A percentile compares a stretch with the other conserved stretches of the same genome.
These are phyloP conservation scores for Brassica cretica DNA, from an alignment of 345 rosid genomes.

Conservation along the genomic window DNA sequence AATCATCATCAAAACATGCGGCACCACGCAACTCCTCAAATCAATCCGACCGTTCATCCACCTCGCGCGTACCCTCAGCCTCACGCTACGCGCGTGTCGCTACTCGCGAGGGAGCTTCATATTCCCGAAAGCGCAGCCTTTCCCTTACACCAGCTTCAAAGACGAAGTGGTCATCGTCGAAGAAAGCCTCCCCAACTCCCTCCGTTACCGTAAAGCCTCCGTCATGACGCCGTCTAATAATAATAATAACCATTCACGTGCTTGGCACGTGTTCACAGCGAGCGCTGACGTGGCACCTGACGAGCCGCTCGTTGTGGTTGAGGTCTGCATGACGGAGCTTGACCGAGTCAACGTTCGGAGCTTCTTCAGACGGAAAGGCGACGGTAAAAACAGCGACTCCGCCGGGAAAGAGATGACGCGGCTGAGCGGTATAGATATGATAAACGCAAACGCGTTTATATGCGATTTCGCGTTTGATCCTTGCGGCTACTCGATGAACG, in stretches of 20 bases:
- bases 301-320: slow-evolving; percentile 44
- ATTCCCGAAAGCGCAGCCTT: slow-evolving; percentile 84
- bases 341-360: slow-evolving; percentile 61
- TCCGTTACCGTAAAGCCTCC: slow-evolving; percentile 66
- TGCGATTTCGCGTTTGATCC: slow-evolving; percentile 97
- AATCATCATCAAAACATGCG: slow-evolving; percentile 96
- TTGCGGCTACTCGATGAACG: slow-evolving; percentile 98
- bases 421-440: slow-evolving; percentile 62
- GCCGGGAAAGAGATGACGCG: slow-evolving; percentile 82
- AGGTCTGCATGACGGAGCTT: slow-evolving; percentile 96
- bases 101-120: slow-evolving; percentile 95
- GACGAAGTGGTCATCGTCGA: slow-evolving; percentile 76
- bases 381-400: slow-evolving; percentile 50
- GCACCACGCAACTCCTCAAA: slow-evolving; percentile 94
- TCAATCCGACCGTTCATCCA: slow-evolving; percentile 78
- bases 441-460: slow-evolving; percentile 66
- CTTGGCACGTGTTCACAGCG: slow-evolving; percentile 92
- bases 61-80: slow-evolving; percentile 61
- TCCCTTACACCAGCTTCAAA: slow-evolving; percentile 81
- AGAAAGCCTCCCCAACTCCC: slow-evolving; percentile 55
- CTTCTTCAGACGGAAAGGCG: slow-evolving; percentile 56
- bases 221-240: slow-evolving; percentile 66
- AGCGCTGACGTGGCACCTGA: slow-evolving; percentile 41
- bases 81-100: slow-evolving; percentile 53
- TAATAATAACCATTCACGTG: slow-evolving; percentile 46